A percentile compares a stretch with the other conserved stretches of the same genome.
phyloP scores from a whole-genome alignment of 257 asterid genomes.

The Phtheirospermum japonicum region DNA sequence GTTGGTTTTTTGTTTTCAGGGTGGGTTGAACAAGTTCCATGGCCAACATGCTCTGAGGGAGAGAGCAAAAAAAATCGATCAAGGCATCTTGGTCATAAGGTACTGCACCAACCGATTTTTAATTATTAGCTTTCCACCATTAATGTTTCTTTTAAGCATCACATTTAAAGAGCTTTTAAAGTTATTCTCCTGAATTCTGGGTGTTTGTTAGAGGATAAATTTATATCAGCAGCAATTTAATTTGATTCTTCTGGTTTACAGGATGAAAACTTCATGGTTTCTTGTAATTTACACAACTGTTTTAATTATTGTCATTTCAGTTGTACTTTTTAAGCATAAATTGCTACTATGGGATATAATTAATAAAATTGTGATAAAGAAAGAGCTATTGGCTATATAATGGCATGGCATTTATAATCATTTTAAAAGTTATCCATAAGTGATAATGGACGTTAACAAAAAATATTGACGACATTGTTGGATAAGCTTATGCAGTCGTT shows the following conservation, averaged over 20 bases:
- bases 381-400: constrained; percentile 6
- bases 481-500: not conserved
- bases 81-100: constrained; percentile 96
- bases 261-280: constrained; percentile 1
- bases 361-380: not conserved
- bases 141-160: constrained; percentile 1
- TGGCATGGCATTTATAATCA: not conserved
- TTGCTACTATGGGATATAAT: not conserved
- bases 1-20: constrained; percentile 50
- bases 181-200: not conserved
- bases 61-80: constrained; percentile 91
- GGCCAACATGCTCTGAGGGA: constrained; percentile 98
- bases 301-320: not conserved
- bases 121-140: not conserved
- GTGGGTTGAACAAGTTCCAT: constrained; percentile 85
- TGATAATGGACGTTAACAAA: not conserved
- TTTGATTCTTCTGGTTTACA: not conserved
- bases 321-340: not conserved
- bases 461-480: too few relatives aligned
- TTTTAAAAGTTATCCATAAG: not conserved
- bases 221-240: not conserved
- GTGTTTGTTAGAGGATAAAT: not conserved
- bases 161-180: not conserved
- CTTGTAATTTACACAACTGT: not conserved
- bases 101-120: constrained; percentile 28